These are phyloP conservation scores for Angomonas ambiguus DNA, from an alignment of 208 protist genomes.

Conservation along the genomic window DNA sequence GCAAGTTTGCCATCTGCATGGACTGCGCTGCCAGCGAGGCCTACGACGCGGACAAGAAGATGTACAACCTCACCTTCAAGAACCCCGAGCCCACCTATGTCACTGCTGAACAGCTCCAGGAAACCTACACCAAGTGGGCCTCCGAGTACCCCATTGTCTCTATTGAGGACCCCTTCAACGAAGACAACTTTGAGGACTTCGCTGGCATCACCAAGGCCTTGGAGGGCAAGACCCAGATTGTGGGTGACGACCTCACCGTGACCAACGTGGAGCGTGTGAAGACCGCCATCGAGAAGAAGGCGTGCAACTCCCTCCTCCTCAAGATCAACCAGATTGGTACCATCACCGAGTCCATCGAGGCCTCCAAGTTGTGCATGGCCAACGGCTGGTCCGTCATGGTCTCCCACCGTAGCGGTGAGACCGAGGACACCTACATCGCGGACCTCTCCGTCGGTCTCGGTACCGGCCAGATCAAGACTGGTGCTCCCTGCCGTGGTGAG, in stretches of 20 bases:
- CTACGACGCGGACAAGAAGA: slow-evolving; percentile 89
- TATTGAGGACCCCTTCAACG: slow-evolving; percentile 99
- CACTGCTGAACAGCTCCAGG: slow-evolving; percentile 73
- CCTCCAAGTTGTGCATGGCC: slow-evolving; percentile 81
- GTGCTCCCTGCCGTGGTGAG: slow-evolving; percentile 97
- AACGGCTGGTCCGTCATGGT: slow-evolving; percentile 87
- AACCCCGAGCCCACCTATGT: slow-evolving; percentile 67
- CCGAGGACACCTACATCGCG: slow-evolving; percentile 98
- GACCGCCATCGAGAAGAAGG: slow-evolving; percentile 85
- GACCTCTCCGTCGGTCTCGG: slow-evolving; percentile 97
- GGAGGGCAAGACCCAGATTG: slow-evolving; percentile 90
- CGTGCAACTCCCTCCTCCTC: slow-evolving; percentile 97
- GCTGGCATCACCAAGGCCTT: slow-evolving; percentile 71
- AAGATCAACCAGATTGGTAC: slow-evolving; percentile 99
- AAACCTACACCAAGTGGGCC: slow-evolving; percentile 91
- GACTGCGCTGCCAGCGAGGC: slow-evolving; percentile 99
- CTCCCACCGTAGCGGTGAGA: slow-evolving; percentile 98
- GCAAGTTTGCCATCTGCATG: slow-evolving; percentile 97
- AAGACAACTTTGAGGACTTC: slow-evolving; percentile 97
- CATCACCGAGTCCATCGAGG: slow-evolving; percentile 96
- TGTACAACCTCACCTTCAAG: slow-evolving; percentile 99
- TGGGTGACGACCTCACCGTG: slow-evolving; percentile 98
- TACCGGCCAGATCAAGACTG: slow-evolving; percentile 98
- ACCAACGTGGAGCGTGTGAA: slow-evolving; percentile 97
- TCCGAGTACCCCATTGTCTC: slow-evolving; percentile 96